Evolutionary conservation across 139 green algal species (phyloP).

Genomic region (Deuterostichococcus epilithicus): DNA sequence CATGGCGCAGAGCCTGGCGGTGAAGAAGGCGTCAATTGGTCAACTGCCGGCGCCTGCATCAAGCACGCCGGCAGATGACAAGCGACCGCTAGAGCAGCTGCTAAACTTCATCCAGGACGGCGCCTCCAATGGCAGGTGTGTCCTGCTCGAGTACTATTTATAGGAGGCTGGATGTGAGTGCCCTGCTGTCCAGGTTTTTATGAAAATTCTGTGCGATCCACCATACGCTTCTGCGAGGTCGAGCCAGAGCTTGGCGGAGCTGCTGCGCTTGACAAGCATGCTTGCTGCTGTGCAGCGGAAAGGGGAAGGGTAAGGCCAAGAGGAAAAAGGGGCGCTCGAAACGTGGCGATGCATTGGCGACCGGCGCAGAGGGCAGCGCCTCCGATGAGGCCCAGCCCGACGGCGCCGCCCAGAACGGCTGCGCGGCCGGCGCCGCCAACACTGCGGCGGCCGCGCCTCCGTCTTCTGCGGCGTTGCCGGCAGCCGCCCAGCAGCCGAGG

Average conservation of each 20-base stretch:
- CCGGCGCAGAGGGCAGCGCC: neutral
- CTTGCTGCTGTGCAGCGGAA: neutral
- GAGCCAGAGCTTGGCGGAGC: too few species aligned
- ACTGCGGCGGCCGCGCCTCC: too few species aligned
- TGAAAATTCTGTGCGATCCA: too few species aligned
- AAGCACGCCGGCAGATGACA: conserved; percentile 13
- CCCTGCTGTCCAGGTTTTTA: too few species aligned
- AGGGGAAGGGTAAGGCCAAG: neutral
- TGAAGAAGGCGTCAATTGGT: neutral
- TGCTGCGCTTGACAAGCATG: neutral
- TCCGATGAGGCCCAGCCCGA: too few species aligned
- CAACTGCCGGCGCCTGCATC: neutral
- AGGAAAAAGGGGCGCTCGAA: neutral
- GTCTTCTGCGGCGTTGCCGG: neutral
- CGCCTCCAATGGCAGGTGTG: neutral
- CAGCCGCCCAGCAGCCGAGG: too few species aligned
- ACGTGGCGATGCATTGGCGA: neutral
- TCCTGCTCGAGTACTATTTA: neutral
- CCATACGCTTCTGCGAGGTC: too few species aligned
- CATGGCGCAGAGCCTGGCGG: neutral
- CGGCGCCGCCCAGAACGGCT: neutral
- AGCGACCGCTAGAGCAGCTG: conserved; percentile 50
- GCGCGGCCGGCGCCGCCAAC: too few species aligned
- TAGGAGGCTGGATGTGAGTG: too few species aligned
- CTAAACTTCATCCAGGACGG: conserved; percentile 53